These are phyloP conservation scores for Fraxinus americana DNA, from an alignment of 257 asterid species.

Conservation along the genomic window DNA sequence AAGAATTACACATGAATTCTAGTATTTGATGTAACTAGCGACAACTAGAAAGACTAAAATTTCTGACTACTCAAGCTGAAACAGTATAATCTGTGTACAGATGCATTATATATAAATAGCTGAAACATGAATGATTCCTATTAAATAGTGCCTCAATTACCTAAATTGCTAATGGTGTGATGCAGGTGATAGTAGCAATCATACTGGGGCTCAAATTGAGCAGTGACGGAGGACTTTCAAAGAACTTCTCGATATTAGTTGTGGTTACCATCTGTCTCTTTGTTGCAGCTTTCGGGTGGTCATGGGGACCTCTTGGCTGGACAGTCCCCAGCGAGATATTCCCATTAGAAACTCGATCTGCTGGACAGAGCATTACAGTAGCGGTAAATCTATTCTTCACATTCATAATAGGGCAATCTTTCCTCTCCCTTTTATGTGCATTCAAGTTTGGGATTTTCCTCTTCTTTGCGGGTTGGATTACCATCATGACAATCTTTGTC, in stretches of 20 bases:
- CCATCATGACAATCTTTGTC: constrained; percentile 72
- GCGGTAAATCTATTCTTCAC: constrained; percentile 49
- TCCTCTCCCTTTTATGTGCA: too few species aligned
- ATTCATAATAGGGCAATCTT: constrained; percentile 39
- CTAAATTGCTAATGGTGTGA: background rate
- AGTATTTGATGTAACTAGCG: too few species aligned
- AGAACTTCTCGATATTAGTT: constrained; percentile 53
- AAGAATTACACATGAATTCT: too few species aligned
- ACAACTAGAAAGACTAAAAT: background rate
- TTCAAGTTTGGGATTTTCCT: constrained; percentile 47
- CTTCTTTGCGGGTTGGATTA: constrained; percentile 61
- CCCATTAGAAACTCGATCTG: constrained; percentile 41
- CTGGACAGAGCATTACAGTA: constrained; percentile 61
- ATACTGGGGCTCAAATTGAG: constrained; percentile 65
- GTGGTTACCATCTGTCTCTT: constrained; percentile 70
- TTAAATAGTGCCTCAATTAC: background rate
- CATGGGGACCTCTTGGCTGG: constrained; percentile 54
- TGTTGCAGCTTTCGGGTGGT: constrained; percentile 78
- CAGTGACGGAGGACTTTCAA: constrained; percentile 55
- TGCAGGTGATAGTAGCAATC: constrained; percentile 57
- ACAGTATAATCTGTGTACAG: background rate
- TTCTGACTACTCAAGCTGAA: background rate
- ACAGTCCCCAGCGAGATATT: constrained; percentile 47
- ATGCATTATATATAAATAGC: background rate
- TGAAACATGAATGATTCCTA: background rate